Base-by-base conservation (phyloP, 257 asterid genomes). In the Asclepias syriaca region DNA sequence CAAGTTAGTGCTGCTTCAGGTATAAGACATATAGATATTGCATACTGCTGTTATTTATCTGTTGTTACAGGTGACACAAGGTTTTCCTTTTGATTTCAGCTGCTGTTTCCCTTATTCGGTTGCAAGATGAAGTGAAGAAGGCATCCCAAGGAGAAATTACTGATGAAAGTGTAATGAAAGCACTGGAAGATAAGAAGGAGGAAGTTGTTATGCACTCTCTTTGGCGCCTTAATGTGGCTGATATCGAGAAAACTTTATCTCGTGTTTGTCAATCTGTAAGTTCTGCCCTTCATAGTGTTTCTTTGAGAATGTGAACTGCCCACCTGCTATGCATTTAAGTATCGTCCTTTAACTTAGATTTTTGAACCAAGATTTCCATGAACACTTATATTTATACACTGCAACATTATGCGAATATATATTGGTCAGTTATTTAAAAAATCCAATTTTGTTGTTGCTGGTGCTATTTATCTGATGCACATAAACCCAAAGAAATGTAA, bases 1-100 rank as follows among this genome's bases (percentile, higher is more conserved):
- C 88, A 88, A 79, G 83, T 82, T 71, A 76, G 80, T 74, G 98
- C 98, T 40, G 92, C 98, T 75, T 86, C 87, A 90, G 98, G 98
- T 92, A 81, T 55, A 19, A 72, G 61, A 58, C 58, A 39, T 59
- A 60, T 49, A 50, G 22, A 51, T 22, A 53, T 60, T 60, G 63
- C 34, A 58, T 74, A 11, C 45, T 68, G 12, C 37, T 64, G 63
- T 22, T 72, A 39, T 32, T 50, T 22, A 78, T 21, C n/a, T 29
- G 15, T 59, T 15, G 15, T 64, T 8, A 1, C 12, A 37, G 67
- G 43, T 73, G n/a, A 34, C 57, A 34, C 57, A 76, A 32, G 14
- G 53, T 24, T 24, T 13, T 65, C 45, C 60, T 43, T 45, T 51
- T 64, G 49, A 63, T 60, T 32, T 66, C 79, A 92, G 98, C 90